Evolutionary conservation across 2,329 filamentous ascomycete genomes (phyloP).

Genomic region (Stagonosporopsis vannaccii): DNA sequence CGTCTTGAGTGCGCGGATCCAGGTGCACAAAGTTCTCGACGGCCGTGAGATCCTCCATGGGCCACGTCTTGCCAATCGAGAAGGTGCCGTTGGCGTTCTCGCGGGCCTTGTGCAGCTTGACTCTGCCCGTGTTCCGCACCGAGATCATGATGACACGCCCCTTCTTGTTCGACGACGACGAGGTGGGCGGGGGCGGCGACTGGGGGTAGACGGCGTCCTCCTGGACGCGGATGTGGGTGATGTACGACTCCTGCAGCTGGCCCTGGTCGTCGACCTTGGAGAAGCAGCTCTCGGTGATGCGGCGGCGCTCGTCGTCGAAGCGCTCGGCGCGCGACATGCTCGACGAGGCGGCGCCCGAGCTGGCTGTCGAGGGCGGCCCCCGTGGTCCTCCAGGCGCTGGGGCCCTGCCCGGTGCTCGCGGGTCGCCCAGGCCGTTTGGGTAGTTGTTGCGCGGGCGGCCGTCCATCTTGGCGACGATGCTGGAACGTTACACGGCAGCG

Average conservation of each 20-base stretch:
- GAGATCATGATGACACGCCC: slow-evolving; percentile 90
- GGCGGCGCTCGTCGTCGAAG: slow-evolving; percentile 95
- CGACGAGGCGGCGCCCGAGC: slow-evolving; percentile 34
- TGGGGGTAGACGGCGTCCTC: slow-evolving; percentile 88
- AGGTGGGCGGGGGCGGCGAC: slow-evolving; percentile 80
- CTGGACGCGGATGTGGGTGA: slow-evolving; percentile 91
- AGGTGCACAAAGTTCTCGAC: slow-evolving; percentile 82
- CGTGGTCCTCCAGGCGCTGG: slow-evolving; percentile 37
- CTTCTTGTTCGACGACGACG: slow-evolving; percentile 80
- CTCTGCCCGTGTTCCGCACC: slow-evolving; percentile 88
- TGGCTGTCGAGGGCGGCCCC: slow-evolving; percentile 37
- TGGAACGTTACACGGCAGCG: slow-evolving; percentile 15
- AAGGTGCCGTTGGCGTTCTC: slow-evolving; percentile 94
- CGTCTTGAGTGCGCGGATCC: slow-evolving; percentile 64
- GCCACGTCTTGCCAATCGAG: slow-evolving; percentile 98
- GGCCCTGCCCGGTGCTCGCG: slow-evolving; percentile 29
- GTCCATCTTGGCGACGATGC: slow-evolving; percentile 38
- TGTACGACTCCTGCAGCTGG: slow-evolving; percentile 89
- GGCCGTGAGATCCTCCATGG: slow-evolving; percentile 83
- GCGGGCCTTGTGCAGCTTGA: slow-evolving; percentile 95
- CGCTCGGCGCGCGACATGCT: slow-evolving; percentile 70
- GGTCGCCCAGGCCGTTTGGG: slow-evolving; percentile 37
- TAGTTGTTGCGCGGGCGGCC: slow-evolving; percentile 43
- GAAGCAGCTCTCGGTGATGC: slow-evolving; percentile 96
- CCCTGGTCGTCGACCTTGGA: slow-evolving; percentile 87